Conservation (phyloP, 768 basidiomycete genomes). For the Leccinum pellstonianum region DNA sequence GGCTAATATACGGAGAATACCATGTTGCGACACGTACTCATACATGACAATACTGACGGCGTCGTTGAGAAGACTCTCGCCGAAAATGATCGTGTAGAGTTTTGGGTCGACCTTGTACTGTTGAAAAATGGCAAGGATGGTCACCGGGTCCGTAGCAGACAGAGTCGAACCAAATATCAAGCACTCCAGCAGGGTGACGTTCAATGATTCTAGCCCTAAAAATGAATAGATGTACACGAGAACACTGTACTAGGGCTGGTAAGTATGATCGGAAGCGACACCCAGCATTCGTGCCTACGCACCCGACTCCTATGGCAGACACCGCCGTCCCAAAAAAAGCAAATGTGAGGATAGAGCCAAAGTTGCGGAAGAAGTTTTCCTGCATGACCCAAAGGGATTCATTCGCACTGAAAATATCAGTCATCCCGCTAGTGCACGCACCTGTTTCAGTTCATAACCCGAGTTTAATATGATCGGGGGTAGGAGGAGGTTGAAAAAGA, state of each 20-base stretch:
- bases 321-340: slow-evolving; percentile 96
- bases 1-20: background rate
- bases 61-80: slow-evolving; percentile 95
- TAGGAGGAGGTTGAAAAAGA: slow-evolving; percentile 97
- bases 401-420: background rate
- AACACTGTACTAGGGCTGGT: slow-evolving; percentile 64
- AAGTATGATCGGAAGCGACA: slow-evolving; percentile 28
- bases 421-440: slow-evolving; percentile 30
- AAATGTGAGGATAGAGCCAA: slow-evolving; percentile 91
- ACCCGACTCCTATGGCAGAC: slow-evolving; percentile 95
- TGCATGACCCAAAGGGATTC: slow-evolving; percentile 31
- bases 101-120: slow-evolving; percentile 99
- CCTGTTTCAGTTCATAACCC: slow-evolving; percentile 97
- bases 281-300: slow-evolving; percentile 31
- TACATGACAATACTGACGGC: slow-evolving; percentile 99
- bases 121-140: slow-evolving; percentile 97
- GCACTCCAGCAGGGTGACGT: slow-evolving; percentile 87
- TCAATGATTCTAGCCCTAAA: slow-evolving; percentile 86
- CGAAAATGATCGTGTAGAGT: slow-evolving; percentile 95
- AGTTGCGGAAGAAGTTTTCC: slow-evolving; percentile 99
- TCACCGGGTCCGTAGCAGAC: slow-evolving; percentile 97
- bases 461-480: slow-evolving; percentile 98
- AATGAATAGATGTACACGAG: slow-evolving; percentile 94
- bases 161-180: slow-evolving; percentile 95
- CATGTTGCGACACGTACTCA: slow-evolving; percentile 65